Base-by-base conservation (phyloP, 257 asterid species). In the Solanum okadae region DNA sequence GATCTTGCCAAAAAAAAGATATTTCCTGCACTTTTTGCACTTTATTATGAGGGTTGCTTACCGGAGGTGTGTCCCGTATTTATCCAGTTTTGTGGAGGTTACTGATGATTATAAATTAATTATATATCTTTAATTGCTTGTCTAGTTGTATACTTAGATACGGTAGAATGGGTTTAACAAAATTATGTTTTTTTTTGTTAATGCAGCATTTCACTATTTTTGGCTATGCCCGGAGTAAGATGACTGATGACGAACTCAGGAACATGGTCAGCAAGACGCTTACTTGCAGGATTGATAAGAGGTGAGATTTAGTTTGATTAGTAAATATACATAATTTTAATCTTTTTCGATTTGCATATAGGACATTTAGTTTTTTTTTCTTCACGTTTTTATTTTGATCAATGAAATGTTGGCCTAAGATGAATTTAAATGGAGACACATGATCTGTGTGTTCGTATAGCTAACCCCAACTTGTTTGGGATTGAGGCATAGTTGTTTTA, bases 1-100 rank as follows among this genome's bases (percentile, higher is more conserved):
- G 99, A 97, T 91, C 98, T 97, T 86, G 99, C 99, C 59, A 97
- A 95, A 95, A 97, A 97, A 94, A 97, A 97, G 94, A 97, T 97
- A 89, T 96, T 97, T 90, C 99, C 99, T 73, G 99, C 99, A 56
- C 98, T 96, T 59, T 97, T 97, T 92, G 99, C 99, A 12, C 98
- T 97, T 86, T 97, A 94, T 87, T 97, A 97, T 16, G 99, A 96
- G 93, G 98, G 87, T 86, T 95, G 93, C 91, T 98, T 97, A 40
- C 99, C 99, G 18, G 93, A 96, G 99, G 99, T 97, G 14, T 88
- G 92, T 88, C 83, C 77, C 67, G 35, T 78, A 75, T 72, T 44
- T 65, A 63, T 86, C 49, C 77, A 59, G 31, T 77, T 72, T 23
- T 40, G 1, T 29, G 33, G 29, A 27, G 40, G 27, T 81, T 46